phyloP scores from a whole-genome alignment of 2,329 filamentous ascomycete species.

The Penicillium hesseltinei region DNA sequence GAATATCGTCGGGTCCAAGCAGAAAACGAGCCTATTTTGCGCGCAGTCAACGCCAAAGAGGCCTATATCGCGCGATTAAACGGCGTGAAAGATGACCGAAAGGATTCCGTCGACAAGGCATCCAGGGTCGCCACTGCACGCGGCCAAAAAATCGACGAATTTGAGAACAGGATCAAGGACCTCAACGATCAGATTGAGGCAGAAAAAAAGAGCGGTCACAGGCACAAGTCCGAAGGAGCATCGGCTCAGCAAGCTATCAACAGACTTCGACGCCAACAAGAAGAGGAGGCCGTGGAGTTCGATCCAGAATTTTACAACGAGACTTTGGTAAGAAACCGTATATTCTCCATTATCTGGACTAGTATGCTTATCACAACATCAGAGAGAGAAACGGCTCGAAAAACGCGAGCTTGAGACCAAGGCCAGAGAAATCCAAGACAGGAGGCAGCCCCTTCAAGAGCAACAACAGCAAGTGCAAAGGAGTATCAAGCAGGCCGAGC shows the following conservation, averaged over 20 bases:
- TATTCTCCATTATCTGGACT: not conserved
- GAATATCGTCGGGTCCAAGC: constrained; percentile 61
- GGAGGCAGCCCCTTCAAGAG: constrained; percentile 31
- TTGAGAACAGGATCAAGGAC: constrained; percentile 38
- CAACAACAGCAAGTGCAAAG: constrained; percentile 37
- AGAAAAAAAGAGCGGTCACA: constrained; percentile 51
- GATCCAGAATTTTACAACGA: constrained; percentile 69
- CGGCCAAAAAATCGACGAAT: constrained; percentile 44
- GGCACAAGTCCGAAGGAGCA: constrained; percentile 53
- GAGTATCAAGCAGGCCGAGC: constrained; percentile 44
- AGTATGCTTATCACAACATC: constrained; percentile 23
- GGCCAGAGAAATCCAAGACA: constrained; percentile 43
- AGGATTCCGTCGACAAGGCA: constrained; percentile 52
- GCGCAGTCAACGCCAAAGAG: constrained; percentile 68
- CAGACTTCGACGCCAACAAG: constrained; percentile 61
- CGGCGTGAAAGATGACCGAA: constrained; percentile 55
- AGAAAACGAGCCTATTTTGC: constrained; percentile 65
- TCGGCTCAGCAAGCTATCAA: constrained; percentile 59
- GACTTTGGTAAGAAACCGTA: constrained; percentile 60
- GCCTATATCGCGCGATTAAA: constrained; percentile 60
- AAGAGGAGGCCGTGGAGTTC: constrained; percentile 64
- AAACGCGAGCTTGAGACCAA: constrained; percentile 38
- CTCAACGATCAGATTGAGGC: constrained; percentile 47
- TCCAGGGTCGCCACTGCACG: constrained; percentile 50
- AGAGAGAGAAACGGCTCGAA: constrained; percentile 57